Conservation (phyloP, 306 rosid genomes). For the Lagenaria siceraria region DNA sequence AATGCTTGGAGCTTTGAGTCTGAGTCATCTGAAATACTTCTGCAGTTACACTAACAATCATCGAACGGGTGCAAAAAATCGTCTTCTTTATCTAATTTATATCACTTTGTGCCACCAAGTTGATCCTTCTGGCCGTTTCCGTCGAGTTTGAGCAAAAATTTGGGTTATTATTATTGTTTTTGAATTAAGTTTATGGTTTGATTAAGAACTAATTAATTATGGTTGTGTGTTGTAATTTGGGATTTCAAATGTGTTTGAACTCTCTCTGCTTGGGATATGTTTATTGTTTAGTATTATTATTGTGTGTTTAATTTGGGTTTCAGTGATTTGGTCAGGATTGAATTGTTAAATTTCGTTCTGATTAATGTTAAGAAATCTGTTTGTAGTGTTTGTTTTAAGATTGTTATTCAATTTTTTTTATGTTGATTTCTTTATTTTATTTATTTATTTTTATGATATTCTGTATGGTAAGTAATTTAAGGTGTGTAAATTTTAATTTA, state of each 20-base stretch:
- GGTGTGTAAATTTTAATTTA: not conserved
- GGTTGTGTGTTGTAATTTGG: too few species aligned
- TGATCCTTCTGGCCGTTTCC: conserved; percentile 17
- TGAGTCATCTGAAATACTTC: conserved; percentile 39
- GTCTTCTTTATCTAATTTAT: conserved; percentile 38
- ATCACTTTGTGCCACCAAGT: conserved; percentile 31
- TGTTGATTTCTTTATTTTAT: not conserved
- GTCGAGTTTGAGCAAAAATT: not conserved
- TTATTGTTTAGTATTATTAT: too few species aligned
- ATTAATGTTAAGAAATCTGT: not conserved
- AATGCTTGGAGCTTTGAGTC: conserved; percentile 33
- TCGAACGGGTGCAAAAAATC: conserved; percentile 47
- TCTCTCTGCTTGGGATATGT: too few species aligned
- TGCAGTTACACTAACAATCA: conserved; percentile 34
- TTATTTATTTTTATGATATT: not conserved
- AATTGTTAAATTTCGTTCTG: not conserved
- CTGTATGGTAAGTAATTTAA: not conserved
- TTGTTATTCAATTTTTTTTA: not conserved
- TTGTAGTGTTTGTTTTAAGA: not conserved
- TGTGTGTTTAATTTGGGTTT: too few species aligned
- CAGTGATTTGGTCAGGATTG: too few species aligned
- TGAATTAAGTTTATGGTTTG: not conserved
- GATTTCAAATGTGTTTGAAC: too few species aligned
- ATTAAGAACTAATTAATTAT: not conserved
- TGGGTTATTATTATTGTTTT: not conserved